Percentiles rank a stretch among this genome's conserved stretches.
These are phyloP conservation scores for Xylaria sp. DNA, from an alignment of 2,329 filamentous ascomycete genomes.

Conservation along the genomic window DNA sequence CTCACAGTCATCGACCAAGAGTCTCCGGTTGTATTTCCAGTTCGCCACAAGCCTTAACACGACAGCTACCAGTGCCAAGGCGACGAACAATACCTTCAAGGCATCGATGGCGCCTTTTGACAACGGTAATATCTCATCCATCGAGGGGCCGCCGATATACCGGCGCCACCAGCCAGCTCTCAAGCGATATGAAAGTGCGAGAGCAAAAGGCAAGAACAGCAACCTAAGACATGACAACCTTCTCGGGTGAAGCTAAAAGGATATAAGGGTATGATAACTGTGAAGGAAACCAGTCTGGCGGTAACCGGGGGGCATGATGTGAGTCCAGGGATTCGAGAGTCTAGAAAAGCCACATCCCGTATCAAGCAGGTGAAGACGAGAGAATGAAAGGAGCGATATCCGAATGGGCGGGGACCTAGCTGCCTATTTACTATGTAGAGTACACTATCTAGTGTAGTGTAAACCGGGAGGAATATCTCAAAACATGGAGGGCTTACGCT, in stretches of 20 bases:
- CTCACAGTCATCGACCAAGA: conserved; percentile 29
- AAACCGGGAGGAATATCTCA: conserved; percentile 8
- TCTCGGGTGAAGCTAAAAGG: not conserved
- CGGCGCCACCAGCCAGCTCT: not conserved
- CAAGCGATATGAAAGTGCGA: not conserved
- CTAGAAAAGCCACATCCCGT: conserved; percentile 15
- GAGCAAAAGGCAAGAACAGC: not conserved
- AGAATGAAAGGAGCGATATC: not conserved
- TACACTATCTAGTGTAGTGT: not conserved
- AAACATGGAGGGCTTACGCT: conserved; percentile 16
- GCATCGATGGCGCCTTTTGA: conserved; percentile 15
- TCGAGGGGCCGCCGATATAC: not conserved
- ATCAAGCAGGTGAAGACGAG: conserved; percentile 8
- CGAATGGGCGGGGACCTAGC: not conserved
- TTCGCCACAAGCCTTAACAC: conserved; percentile 24
- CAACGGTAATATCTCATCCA: conserved; percentile 10
- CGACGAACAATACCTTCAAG: conserved; percentile 25
- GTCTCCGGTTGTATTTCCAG: conserved; percentile 24
- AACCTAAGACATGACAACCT: not conserved
- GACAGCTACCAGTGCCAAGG: conserved; percentile 18
- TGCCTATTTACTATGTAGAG: not conserved
- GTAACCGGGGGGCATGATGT: not conserved
- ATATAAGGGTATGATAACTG: conserved; percentile 20
- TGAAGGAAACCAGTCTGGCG: not conserved
- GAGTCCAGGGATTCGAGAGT: not conserved